Evolutionary conservation across 2,329 filamentous ascomycete species (phyloP).

Genomic region (Aureobasidium lini): DNA sequence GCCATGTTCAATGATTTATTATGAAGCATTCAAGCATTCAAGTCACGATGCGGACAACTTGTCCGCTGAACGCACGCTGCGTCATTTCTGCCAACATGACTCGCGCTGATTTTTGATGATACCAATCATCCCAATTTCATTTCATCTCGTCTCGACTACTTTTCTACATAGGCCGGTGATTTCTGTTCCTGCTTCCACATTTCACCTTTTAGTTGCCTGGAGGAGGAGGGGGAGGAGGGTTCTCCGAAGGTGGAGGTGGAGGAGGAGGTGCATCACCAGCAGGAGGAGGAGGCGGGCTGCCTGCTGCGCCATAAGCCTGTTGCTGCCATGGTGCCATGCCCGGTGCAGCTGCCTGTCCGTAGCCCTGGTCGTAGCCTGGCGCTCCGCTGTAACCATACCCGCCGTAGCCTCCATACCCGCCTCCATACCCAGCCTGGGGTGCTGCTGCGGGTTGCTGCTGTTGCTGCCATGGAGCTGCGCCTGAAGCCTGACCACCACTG

Average conservation of each 20-base stretch:
- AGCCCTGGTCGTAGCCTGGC: conserved; percentile 19
- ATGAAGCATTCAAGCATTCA: not conserved
- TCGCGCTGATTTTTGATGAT: not conserved
- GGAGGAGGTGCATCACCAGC: conserved; percentile 50
- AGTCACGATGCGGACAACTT: not conserved
- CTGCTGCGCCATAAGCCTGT: conserved; percentile 14
- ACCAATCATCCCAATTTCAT: not conserved
- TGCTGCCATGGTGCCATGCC: conserved; percentile 16
- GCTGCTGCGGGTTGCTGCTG: conserved; percentile 16
- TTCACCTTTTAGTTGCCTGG: not conserved
- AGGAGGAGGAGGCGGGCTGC: conserved; percentile 44
- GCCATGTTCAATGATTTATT: not conserved
- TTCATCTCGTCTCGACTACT: not conserved
- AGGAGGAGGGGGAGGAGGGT: conserved; percentile 55
- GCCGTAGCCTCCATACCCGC: conserved; percentile 13
- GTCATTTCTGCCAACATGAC: not conserved
- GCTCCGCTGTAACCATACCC: conserved; percentile 15
- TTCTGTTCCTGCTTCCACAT: not conserved
- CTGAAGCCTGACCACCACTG: conserved; percentile 12
- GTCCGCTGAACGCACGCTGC: not conserved
- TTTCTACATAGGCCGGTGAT: not conserved
- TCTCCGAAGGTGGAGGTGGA: conserved; percentile 53
- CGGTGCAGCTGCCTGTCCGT: conserved; percentile 27
- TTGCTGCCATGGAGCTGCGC: conserved; percentile 23
- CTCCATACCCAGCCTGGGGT: conserved; percentile 18